Conservation (phyloP, 768 basidiomycete genomes). For the Dictyophora rubrovolvata region DNA sequence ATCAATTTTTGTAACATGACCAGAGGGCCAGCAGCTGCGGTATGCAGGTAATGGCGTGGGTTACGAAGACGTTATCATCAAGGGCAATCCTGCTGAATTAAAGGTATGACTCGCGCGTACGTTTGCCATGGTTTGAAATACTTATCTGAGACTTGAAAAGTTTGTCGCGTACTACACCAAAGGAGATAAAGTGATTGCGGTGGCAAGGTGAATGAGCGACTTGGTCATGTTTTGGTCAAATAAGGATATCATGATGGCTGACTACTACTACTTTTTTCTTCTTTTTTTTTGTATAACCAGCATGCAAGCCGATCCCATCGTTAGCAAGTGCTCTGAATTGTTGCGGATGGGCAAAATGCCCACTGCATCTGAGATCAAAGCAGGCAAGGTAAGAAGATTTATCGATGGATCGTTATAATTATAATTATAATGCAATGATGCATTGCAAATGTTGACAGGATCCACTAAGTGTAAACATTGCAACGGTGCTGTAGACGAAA, state of each 20-base stretch:
- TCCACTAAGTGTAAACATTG: slow-evolving; percentile 6
- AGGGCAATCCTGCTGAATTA: slow-evolving; percentile 63
- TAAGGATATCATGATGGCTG: neutral
- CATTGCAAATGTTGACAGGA: neutral
- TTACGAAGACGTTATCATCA: slow-evolving; percentile 70
- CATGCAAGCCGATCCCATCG: slow-evolving; percentile 77
- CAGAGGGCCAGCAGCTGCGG: slow-evolving; percentile 78
- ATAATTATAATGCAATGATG: neutral
- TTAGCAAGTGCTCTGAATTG: slow-evolving; percentile 69
- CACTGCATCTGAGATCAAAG: slow-evolving; percentile 56
- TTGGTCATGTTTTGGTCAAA: neutral
- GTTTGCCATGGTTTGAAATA: neutral
- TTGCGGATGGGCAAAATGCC: slow-evolving; percentile 76
- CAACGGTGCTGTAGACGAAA: neutral
- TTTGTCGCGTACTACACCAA: slow-evolving; percentile 77
- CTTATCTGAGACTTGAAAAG: slow-evolving; percentile 24
- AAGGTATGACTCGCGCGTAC: slow-evolving; percentile 41
- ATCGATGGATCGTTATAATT: neutral
- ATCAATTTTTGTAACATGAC: neutral
- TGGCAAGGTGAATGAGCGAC: slow-evolving; percentile 40
- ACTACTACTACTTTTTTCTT: neutral
- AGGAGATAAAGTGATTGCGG: slow-evolving; percentile 51
- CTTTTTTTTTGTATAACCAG: slow-evolving; percentile 22
- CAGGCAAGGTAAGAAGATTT: slow-evolving; percentile 48
- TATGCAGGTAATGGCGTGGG: slow-evolving; percentile 68